phyloP scores from a whole-genome alignment of 2,329 filamentous ascomycete species.

The Ophiocordyceps camponoti-floridani region DNA sequence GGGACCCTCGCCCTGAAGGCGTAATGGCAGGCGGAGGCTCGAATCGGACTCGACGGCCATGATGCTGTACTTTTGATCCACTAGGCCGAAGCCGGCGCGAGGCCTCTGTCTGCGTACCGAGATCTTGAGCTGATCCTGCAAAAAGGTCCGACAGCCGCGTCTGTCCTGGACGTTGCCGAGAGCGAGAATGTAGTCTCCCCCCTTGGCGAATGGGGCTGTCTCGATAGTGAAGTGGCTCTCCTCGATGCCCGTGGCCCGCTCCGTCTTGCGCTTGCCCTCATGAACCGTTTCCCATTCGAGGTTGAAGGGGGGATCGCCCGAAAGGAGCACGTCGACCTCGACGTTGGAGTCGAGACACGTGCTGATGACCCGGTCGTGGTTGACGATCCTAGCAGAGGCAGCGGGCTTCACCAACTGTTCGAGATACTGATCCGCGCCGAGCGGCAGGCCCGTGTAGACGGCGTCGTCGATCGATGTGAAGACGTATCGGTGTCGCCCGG shows the following conservation, averaged over 20 bases:
- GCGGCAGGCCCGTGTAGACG: conserved; percentile 52
- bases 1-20: conserved; percentile 69
- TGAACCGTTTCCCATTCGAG: conserved; percentile 88
- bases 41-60: conserved; percentile 57
- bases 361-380: conserved; percentile 34
- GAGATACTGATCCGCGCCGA: conserved; percentile 46
- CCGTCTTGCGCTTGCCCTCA: conserved; percentile 64
- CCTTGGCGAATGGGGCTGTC: conserved; percentile 56
- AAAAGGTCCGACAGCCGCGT: conserved; percentile 67
- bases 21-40: conserved; percentile 57
- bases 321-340: conserved; percentile 53
- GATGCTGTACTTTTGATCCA: conserved; percentile 63
- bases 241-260: conserved; percentile 45
- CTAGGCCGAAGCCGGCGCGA: conserved; percentile 64
- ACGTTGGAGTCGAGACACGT: conserved; percentile 74
- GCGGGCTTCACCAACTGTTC: conserved; percentile 89
- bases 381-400: conserved; percentile 57
- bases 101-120: conserved; percentile 78
- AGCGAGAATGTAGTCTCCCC: conserved; percentile 79
- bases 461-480: conserved; percentile 69
- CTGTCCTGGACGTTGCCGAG: conserved; percentile 75
- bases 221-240: conserved; percentile 49
- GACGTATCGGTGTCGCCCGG: conserved; percentile 72
- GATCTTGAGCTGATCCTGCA: conserved; percentile 74
- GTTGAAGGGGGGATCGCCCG: conserved; percentile 73